Evolutionary conservation across 176 grass and related monocot genomes (phyloP).

Genomic region (Aegilops longissima): DNA sequence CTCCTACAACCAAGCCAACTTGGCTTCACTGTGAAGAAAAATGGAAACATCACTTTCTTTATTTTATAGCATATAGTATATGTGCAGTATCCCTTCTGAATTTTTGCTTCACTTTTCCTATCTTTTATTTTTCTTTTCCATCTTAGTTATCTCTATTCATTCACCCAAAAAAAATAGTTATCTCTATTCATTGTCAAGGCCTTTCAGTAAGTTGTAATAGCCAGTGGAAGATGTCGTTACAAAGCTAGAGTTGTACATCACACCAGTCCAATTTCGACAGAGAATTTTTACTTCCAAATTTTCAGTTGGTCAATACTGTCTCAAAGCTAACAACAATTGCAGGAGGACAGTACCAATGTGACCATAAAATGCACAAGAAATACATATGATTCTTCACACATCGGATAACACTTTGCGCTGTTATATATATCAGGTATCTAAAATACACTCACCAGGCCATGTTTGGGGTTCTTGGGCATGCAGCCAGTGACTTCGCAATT

Average conservation of each 20-base stretch:
- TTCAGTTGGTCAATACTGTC: background rate
- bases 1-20: slow-evolving; percentile 53
- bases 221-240: background rate
- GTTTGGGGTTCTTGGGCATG: slow-evolving; percentile 59
- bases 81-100: background rate
- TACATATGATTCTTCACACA: background rate
- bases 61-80: background rate
- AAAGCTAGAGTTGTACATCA: background rate
- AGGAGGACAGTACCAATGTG: background rate
- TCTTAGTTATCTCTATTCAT: background rate
- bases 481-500: slow-evolving; percentile 53
- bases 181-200: background rate
- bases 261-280: background rate
- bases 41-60: background rate
- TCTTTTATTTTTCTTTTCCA: background rate
- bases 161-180: background rate
- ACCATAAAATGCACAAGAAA: background rate
- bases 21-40: background rate
- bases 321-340: too few species aligned
- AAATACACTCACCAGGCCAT: slow-evolving; percentile 42
- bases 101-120: background rate
- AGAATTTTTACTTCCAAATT: background rate
- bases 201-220: background rate
- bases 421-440: background rate
- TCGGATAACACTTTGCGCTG: background rate